Base-by-base conservation (phyloP, 257 asterid genomes). In the Rhazya stricta region DNA sequence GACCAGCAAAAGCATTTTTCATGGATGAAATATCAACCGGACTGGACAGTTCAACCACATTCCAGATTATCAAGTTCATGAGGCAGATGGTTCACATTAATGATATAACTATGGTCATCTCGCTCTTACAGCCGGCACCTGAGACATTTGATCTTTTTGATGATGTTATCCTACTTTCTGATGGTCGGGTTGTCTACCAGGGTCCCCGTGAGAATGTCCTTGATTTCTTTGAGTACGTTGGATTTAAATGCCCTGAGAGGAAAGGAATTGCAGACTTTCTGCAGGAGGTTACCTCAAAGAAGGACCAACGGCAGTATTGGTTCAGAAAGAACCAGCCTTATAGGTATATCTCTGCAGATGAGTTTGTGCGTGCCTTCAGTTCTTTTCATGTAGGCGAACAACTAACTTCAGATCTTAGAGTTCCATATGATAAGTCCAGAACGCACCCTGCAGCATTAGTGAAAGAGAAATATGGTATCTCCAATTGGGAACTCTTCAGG, bases 21-120 rank as follows among this genome's bases (percentile, higher is more conserved):
- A 93, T 93, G 96, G 97, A 93, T 74, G 97, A 93, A 78, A 89
- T 91, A 78, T 93, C 98, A 5, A 93, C 94, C 0, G 98, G 98
- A 16, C 84, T 93, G 18, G 98, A 91, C 74, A 93, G 97, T 74
- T 93, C 98, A 27, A 93, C 98, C 16, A 93, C 98, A 5, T 91
- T 89, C 84, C 97, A 92, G 66, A 92, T 92, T 9, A 77, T 87
- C 75, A 92, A 92, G 83, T 89, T 82, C 73, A 89, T 90, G 97
- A 85, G 90, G 51, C 97, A 92, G 71, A 90, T 92, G 94, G 96
- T 92, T 78, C 96, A 90, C 57, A 84, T 88, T 32, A 92, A 71
- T 50, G 96, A 92, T 77, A 79, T 88, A 76, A 85, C 94, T 39
- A 93, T 93, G 96, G 84, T 88, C 74, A 89, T 93, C 69, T 86